Conservation (phyloP, 2,329 filamentous ascomycete species). For the Apiospora hydei region DNA sequence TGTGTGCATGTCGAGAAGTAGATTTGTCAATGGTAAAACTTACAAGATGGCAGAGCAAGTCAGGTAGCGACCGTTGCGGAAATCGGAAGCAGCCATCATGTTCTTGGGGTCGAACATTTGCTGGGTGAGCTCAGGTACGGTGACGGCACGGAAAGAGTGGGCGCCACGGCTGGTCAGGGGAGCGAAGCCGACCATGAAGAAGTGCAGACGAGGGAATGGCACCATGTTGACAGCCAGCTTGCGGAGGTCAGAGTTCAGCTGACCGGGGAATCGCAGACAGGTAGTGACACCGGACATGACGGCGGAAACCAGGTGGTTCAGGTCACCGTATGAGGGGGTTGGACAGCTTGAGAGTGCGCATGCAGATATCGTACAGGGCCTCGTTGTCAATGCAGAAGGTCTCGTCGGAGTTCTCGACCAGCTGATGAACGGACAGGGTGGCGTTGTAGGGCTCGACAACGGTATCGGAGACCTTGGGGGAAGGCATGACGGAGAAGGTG, state of each 20-base stretch:
- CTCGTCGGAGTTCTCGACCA: constrained; percentile 99
- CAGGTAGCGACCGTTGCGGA: constrained; percentile 99
- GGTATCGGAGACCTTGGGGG: constrained; percentile 99
- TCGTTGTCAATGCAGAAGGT: constrained; percentile 99
- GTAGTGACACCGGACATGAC: constrained; percentile 99
- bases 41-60: constrained; percentile 97
- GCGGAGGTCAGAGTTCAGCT: constrained; percentile 99
- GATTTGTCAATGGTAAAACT: constrained; percentile 20
- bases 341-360: constrained; percentile 98
- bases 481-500: constrained; percentile 98
- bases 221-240: constrained; percentile 99
- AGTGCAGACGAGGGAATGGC: constrained; percentile 99
- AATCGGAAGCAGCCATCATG: constrained; percentile 99
- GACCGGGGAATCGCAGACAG: constrained; percentile 97
- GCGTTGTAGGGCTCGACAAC: constrained; percentile 99
- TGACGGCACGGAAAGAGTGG: constrained; percentile 96
- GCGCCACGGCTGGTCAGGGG: constrained; percentile 93
- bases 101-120: constrained; percentile 99
- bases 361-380: constrained; percentile 99
- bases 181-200: constrained; percentile 99
- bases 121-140: constrained; percentile 97
- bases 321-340: constrained; percentile 98
- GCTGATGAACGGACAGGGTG: constrained; percentile 97
- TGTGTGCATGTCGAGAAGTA: constrained; percentile 36
- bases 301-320: constrained; percentile 99